Conservation (phyloP, 2,329 filamentous ascomycete genomes). For the Stachybotrys chartarum region DNA sequence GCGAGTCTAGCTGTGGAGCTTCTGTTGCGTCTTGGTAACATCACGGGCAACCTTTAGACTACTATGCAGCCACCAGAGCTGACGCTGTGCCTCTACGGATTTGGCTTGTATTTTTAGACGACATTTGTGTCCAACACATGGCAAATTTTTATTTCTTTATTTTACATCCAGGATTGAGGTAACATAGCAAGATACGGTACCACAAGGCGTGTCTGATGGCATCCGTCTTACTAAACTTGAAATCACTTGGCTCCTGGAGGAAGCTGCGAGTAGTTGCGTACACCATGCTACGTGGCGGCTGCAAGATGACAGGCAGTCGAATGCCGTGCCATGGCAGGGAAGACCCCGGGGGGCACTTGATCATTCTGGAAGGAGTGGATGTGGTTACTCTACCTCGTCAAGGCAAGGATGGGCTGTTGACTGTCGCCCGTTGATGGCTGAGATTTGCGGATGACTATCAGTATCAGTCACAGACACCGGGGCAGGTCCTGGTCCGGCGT, state of each 20-base stretch:
- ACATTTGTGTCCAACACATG: not conserved
- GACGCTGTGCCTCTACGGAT: not conserved
- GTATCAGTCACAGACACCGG: not conserved
- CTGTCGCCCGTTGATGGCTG: not conserved
- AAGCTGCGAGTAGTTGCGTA: not conserved
- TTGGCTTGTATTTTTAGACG: not conserved
- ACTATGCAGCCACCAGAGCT: not conserved
- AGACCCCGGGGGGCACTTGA: not conserved
- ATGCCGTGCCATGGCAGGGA: not conserved
- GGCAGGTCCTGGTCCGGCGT: not conserved
- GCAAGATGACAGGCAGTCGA: not conserved
- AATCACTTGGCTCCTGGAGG: not conserved
- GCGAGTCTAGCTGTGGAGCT: not conserved
- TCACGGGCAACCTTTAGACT: too few species aligned
- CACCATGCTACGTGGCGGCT: not conserved
- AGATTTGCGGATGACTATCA: not conserved
- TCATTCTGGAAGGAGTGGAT: not conserved
- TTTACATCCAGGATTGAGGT: not conserved
- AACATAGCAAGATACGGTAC: not conserved
- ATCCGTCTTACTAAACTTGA: too few species aligned
- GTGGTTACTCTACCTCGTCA: not conserved
- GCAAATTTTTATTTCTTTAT: not conserved
- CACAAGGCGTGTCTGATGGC: too few species aligned
- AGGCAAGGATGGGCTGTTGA: not conserved
- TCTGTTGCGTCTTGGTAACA: too few species aligned